Base-by-base conservation (phyloP, 768 basidiomycete genomes). In the Tricholoma saponaceum region DNA sequence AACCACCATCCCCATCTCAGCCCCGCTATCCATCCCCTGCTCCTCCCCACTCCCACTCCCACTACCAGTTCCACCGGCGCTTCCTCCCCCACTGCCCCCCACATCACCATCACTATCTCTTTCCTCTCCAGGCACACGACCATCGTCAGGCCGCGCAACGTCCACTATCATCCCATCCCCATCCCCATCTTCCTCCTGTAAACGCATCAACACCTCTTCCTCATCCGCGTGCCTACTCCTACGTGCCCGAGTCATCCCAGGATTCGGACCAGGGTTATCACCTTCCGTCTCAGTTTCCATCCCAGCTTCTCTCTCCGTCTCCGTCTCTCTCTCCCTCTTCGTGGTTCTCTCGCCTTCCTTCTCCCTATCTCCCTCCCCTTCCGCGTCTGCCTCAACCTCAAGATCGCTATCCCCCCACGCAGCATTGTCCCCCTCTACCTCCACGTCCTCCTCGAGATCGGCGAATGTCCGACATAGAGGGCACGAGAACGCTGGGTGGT, bases 391-490 rank as follows among this genome's bases (percentile, higher is more conserved):
- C 9, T 57, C 59, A 6, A 13, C 51, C 10, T 43, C 53, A 30
- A 44, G 18, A 35, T 49, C 49, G 13, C 41, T 50, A n/a, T 55
- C 60, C 30, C 46, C 72, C 26, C 58, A 67, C 25, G 63, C 69
- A 14, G 47, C 62, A 22, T 68, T 73, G 4, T 47, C 63, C 16
- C 68, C 62, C 20, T 76, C 76, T 8, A 69, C 72, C 59, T 98
- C 96, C 51, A 97, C 95, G 67, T 98, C 96, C 56, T 93, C 94
- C 51, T 98, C 95, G 16, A 99, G 83, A 69, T 98, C 89, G 13
- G 95, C 95, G 65, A 89, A 99, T 0, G 94, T 95, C 39, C 96
- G 81, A 71, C 96, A 99, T 6, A 99, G 82, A 0, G 96, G 96
- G 66, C 96, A 99, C 13, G 86, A 90, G 75, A 98, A 99, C 5